Percentiles rank a stretch among this genome's conserved stretches.
phyloP scores from a whole-genome alignment of 2,329 filamentous ascomycete species.

The Ceratocystis albifundus region DNA sequence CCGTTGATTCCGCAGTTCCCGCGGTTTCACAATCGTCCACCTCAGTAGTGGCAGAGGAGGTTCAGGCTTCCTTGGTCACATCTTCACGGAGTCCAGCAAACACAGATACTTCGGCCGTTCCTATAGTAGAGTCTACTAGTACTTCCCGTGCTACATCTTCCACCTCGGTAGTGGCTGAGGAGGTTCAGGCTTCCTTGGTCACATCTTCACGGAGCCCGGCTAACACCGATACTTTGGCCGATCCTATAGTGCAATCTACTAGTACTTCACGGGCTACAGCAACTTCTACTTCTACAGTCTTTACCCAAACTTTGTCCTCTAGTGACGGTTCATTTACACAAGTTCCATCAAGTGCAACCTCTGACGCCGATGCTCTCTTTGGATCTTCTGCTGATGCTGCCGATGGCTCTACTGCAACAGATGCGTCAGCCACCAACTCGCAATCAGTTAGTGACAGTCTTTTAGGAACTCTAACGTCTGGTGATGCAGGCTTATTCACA shows the following conservation, averaged over 20 bases:
- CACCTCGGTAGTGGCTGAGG: not conserved
- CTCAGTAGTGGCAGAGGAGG: not conserved
- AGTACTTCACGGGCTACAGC: not conserved
- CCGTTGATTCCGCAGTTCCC: not conserved
- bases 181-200: not conserved
- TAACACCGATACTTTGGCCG: not conserved
- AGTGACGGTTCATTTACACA: not conserved
- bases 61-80: not conserved
- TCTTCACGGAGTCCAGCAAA: not conserved
- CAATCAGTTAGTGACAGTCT: no score
- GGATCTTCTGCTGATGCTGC: not conserved
- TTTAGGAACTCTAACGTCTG: not conserved
- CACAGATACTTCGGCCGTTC: not conserved
- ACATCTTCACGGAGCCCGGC: not conserved
- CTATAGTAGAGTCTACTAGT: not conserved
- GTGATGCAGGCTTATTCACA: not conserved
- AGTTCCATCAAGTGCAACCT: not conserved
- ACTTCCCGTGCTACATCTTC: not conserved
- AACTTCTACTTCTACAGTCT: not conserved
- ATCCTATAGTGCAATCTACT: not conserved
- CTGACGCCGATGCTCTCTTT: not conserved
- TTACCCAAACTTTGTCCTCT: not conserved
- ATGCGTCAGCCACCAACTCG: not conserved
- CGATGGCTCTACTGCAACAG: not conserved
- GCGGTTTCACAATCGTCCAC: not conserved